Evolutionary conservation across 495 filamentous ascomycete genomes (phyloP).

Genomic region (Xylaria telfairii): DNA sequence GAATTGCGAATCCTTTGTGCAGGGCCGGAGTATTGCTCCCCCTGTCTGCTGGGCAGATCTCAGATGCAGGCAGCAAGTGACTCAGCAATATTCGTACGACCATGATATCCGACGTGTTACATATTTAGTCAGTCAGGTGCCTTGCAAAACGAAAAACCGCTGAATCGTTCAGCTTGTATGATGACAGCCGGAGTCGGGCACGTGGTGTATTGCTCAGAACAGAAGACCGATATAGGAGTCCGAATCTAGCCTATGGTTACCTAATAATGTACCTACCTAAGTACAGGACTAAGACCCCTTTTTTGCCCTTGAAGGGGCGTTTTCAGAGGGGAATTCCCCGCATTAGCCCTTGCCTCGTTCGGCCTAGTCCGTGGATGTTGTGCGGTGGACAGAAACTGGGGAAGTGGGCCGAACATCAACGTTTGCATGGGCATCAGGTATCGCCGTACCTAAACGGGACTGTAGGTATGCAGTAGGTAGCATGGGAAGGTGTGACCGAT

Average conservation of each 20-base stretch:
- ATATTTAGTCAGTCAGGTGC: constrained; percentile 7
- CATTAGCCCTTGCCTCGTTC: constrained; percentile 5
- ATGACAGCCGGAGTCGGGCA: constrained; percentile 2
- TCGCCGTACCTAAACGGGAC: neutral
- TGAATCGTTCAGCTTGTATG: neutral
- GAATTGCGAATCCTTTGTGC: neutral
- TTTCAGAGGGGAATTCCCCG: constrained; percentile 17
- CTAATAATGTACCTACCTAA: neutral
- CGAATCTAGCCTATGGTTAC: constrained; percentile 11
- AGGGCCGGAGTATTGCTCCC: neutral
- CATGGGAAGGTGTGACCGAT: constrained; percentile 5
- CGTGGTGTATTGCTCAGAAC: constrained; percentile 5
- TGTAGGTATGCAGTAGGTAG: neutral
- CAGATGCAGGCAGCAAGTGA: neutral
- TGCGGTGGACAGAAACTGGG: constrained; percentile 16
- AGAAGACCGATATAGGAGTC: constrained; percentile 19
- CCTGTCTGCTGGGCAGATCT: neutral
- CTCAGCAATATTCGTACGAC: neutral
- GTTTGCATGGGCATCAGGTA: constrained; percentile 1
- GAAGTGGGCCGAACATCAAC: constrained; percentile 16
- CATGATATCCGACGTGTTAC: neutral
- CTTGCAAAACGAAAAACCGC: neutral
- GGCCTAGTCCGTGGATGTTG: neutral
- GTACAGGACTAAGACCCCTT: neutral
- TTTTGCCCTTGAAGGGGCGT: neutral